Evolutionary conservation across 73 alveolate species (phyloP), one percentile per base, ranked within the genome.

Genomic region (Paraurostyla sp.): DNA sequence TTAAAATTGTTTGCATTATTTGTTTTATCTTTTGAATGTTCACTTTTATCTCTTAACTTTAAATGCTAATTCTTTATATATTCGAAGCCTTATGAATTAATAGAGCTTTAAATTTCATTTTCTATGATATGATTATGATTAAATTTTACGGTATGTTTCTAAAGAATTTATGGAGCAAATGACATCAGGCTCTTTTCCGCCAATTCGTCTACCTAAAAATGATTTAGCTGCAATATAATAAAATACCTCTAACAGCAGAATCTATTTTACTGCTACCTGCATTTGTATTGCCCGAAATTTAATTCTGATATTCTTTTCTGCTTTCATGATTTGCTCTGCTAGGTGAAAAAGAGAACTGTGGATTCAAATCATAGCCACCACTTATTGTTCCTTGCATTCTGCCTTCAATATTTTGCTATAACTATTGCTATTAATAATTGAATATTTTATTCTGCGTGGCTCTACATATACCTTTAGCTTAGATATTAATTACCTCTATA

Each of bases 221-320:
- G 30, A 54, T 54, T 54, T 52, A 20, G 9, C 22, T 52, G 33
- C 23, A 18, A 9, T 9, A n/a, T 52, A 20, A 52, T 6, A 18
- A 20, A 52, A 38, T 65, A 65, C 82, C 82, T 65, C 82, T 65
- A 11, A 65, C 82, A 15, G 82, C 82, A 0, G 82, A 65, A 6
- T 65, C 82, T 22, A 18, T 16, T 25, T 4, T 1, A 16, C 82
- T 65, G 82, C 58, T 65, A n/a, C 69, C 23, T 13, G n/a, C n/a
- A n/a, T n/a, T n/a, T n/a, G n/a, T n/a, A n/a, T n/a, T n/a, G n/a
- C n/a, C n/a, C n/a, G n/a, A n/a, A n/a, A n/a, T n/a, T 4, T 54
- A 35, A 65, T 65, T 65, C 25, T 3, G 25, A 65, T 7, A 65
- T 6, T 65, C 82, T 38, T 58, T 32, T 18, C 82, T 32, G 41